Evolutionary conservation across 129 eudicot genomes (phyloP).

Genomic region (Flaveria brownii): DNA sequence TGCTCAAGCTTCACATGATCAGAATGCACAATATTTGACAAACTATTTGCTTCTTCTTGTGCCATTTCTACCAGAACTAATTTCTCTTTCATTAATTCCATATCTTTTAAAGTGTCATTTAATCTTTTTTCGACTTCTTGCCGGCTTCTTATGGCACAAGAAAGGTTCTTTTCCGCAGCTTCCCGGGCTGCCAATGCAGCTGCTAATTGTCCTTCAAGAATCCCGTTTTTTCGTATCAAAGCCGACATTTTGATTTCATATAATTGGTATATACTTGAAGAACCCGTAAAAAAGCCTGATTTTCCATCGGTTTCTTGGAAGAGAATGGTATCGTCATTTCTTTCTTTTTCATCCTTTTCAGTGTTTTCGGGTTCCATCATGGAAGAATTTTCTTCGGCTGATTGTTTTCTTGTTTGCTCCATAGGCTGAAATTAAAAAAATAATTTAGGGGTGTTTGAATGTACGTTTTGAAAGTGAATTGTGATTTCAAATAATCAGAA

Average conservation of each 20-base stretch:
- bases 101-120: conserved; percentile 62
- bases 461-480: neutral
- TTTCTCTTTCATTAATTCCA: conserved; percentile 79
- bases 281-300: conserved; percentile 42
- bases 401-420: conserved; percentile 54
- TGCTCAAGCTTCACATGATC: conserved; percentile 95
- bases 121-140: conserved; percentile 75
- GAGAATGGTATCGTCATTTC: conserved; percentile 40
- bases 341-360: conserved; percentile 43
- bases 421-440: conserved; percentile 45
- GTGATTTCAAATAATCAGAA: neutral
- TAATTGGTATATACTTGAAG: conserved; percentile 55
- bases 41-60: conserved; percentile 86
- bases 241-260: conserved; percentile 72
- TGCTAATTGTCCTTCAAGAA: conserved; percentile 86
- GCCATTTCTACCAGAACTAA: conserved; percentile 72
- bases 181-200: conserved; percentile 78
- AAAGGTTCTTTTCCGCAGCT: conserved; percentile 75
- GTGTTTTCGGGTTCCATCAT: conserved; percentile 45
- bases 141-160: conserved; percentile 54
- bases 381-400: conserved; percentile 47
- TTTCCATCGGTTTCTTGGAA: conserved; percentile 61
- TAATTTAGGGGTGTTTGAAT: neutral
- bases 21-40: conserved; percentile 87
- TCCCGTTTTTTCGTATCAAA: conserved; percentile 64